Evolutionary conservation across 139 green algal genomes (phyloP).

Genomic region (Volvox reticuliferus): DNA sequence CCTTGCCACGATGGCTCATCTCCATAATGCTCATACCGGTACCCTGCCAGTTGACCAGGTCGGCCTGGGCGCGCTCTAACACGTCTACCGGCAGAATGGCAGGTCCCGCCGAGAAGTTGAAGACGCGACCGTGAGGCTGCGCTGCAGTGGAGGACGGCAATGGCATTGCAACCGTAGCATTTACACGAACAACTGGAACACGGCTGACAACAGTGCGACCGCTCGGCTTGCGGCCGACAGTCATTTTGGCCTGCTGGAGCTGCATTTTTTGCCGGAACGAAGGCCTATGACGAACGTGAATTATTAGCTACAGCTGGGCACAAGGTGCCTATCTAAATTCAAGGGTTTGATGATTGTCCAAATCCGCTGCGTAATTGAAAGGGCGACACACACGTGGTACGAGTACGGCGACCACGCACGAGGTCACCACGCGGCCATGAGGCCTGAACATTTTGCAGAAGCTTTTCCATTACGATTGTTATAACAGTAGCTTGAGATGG

Average conservation of each 20-base stretch:
- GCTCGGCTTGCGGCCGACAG: neutral
- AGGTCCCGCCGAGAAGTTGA: constrained; percentile 84
- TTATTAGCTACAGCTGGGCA: neutral
- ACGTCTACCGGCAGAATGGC: constrained; percentile 93
- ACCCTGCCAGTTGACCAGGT: constrained; percentile 95
- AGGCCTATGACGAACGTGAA: neutral
- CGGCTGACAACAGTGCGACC: neutral
- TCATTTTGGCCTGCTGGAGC: constrained; percentile 10
- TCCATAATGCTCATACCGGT: constrained; percentile 98
- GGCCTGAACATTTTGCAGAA: neutral
- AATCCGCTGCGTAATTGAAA: neutral
- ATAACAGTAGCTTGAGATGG: no score
- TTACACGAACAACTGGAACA: neutral
- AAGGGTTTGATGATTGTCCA: neutral
- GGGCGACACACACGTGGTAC: neutral
- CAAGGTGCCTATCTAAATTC: neutral
- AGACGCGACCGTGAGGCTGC: constrained; percentile 54
- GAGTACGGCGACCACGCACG: neutral
- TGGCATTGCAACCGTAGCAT: constrained; percentile 30
- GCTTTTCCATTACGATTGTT: no score
- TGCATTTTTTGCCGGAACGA: neutral
- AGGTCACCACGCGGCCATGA: neutral
- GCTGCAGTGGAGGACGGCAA: neutral
- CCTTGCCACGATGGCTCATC: constrained; percentile 98
- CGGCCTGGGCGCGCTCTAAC: constrained; percentile 90